Base-by-base conservation (phyloP, 345 rosid genomes). In the Lumnitzera racemosa region DNA sequence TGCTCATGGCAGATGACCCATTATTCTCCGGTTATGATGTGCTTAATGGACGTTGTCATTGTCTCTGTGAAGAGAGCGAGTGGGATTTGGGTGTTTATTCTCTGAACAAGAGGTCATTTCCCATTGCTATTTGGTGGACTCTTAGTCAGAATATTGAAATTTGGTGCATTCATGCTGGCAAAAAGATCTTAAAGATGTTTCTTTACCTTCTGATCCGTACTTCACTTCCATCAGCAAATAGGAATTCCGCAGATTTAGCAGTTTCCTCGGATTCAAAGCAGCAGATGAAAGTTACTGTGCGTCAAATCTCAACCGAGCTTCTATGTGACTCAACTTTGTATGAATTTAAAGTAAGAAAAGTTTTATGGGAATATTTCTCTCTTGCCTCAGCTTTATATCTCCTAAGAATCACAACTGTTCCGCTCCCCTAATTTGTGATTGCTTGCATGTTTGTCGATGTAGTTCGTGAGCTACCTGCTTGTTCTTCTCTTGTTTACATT, bases 91-190 rank as follows among this genome's bases (percentile, higher is more conserved):
- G 68, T 59, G 69, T 80, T 71, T 81, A 85, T 66, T 70, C 83
- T 68, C 49, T 94, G 63, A 77, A 79, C 52, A 43, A 75, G 66
- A 75, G 74, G 67, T 80, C 83, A 51, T 78, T 83, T 75, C 83
- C 85, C 55, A 64, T 78, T 64, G 87, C 91, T 69, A 69, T 83
- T 64, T 90, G 89, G 92, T 77, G 87, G 87, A 63, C 81, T 72
- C 58, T 84, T 69, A 82, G 92, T 79, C 81, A 72, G 76, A 89
- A 83, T 68, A 74, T 88, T 50, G 95, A 86, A 79, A 72, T 84
- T 56, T 90, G 96, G 96, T 82, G 89, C 57, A 55, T 63, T 50
- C 88, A 86, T 74, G 91, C 90, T 47, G 68, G 73, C 36, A 74
- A 77, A 63, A 79, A 80, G 70, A 76, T 67, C 29, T 62, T 88